Evolutionary conservation across 164 flowering plant genomes (phyloP).

Genomic region (Kalanchoe fedtschenkoi): DNA sequence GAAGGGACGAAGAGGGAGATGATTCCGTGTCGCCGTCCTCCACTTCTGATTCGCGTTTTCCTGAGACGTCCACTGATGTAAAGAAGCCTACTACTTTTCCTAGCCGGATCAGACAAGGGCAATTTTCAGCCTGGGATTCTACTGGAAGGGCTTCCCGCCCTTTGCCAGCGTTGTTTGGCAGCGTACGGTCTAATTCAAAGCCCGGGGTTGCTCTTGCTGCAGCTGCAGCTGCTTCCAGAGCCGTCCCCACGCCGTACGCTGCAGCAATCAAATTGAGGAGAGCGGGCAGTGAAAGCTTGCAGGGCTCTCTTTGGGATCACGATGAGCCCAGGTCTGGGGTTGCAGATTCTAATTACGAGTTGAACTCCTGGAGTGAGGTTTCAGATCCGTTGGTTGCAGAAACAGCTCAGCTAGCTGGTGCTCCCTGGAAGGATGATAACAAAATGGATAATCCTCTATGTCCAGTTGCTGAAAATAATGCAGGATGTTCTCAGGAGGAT

Average conservation of each 20-base stretch:
- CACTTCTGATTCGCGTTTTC: constrained; percentile 8
- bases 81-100: constrained; percentile 8
- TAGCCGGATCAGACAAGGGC: constrained; percentile 18
- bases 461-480: background rate
- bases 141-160: constrained; percentile 22
- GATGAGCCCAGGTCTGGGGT: constrained; percentile 8
- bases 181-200: constrained; percentile 52
- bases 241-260: constrained; percentile 67
- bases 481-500: background rate
- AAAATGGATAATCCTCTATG: constrained; percentile 10
- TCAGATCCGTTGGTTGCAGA: background rate
- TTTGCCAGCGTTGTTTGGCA: constrained; percentile 40
- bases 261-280: constrained; percentile 76
- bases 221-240: constrained; percentile 83
- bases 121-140: constrained; percentile 14
- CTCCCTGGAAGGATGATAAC: constrained; percentile 8
- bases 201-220: constrained; percentile 99
- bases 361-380: constrained; percentile 5
- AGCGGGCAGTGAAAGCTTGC: constrained; percentile 17
- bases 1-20: constrained; percentile 7
- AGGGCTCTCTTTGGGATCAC: constrained; percentile 8
- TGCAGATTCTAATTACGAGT: constrained; percentile 9
- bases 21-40: constrained; percentile 12
- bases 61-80: background rate
- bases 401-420: constrained; percentile 1